Conservation (phyloP, 768 basidiomycete genomes). For the Candolleomyces efflorescens region DNA sequence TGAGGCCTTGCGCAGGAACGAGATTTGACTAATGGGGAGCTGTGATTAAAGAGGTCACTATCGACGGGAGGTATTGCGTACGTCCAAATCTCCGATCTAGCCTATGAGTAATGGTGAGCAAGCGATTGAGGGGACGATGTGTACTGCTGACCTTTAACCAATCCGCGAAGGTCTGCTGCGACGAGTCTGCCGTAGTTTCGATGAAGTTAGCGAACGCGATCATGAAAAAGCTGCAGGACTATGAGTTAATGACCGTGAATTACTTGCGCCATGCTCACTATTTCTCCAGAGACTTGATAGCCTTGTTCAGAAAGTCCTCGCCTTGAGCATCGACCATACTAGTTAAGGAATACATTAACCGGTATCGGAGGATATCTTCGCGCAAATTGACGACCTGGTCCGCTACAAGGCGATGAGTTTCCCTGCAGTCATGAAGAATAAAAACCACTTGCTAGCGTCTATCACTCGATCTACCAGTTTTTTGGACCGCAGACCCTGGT, state of each 20-base stretch:
- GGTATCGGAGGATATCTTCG: conserved; percentile 80
- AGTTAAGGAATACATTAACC: conserved; percentile 83
- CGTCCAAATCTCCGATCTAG: conserved; percentile 93
- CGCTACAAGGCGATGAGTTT: conserved; percentile 38
- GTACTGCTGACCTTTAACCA: conserved; percentile 68
- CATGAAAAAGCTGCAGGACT: conserved; percentile 72
- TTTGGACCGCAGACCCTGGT: conserved; percentile 83
- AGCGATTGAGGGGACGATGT: not conserved
- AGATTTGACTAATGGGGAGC: conserved; percentile 56
- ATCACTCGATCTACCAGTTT: conserved; percentile 86
- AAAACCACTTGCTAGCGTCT: conserved; percentile 50
- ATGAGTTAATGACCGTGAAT: too few species aligned
- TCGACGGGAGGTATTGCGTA: conserved; percentile 32
- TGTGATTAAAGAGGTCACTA: too few species aligned
- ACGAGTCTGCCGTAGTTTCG: conserved; percentile 49
- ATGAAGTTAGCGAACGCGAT: conserved; percentile 92
- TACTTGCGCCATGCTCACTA: too few species aligned
- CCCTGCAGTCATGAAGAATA: not conserved
- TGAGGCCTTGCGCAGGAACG: conserved; percentile 75
- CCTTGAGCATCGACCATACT: conserved; percentile 64
- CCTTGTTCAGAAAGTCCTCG: conserved; percentile 57
- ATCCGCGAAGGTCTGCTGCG: conserved; percentile 69
- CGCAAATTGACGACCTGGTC: conserved; percentile 91
- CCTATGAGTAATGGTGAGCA: conserved; percentile 29
- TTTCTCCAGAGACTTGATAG: conserved; percentile 78